A percentile compares a stretch with the other conserved stretches of the same genome.
phyloP scores from a whole-genome alignment of 306 rosid species.

The Carpinus viminea region DNA sequence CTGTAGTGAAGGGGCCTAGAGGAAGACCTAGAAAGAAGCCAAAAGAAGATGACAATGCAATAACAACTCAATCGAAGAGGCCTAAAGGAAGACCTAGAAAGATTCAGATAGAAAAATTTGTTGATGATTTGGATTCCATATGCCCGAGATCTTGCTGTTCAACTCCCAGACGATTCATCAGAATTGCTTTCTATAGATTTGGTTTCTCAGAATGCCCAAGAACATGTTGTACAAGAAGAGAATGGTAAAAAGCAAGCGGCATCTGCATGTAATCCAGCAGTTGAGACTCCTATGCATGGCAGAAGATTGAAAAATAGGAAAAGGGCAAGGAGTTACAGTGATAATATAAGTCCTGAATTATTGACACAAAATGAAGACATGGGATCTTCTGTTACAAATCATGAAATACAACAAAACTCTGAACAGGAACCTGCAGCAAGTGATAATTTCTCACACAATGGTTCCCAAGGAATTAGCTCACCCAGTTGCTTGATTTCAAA shows the following conservation, averaged over 20 bases:
- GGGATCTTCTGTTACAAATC: slow-evolving; percentile 30
- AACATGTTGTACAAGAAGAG: slow-evolving; percentile 33
- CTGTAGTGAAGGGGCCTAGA: slow-evolving; percentile 54
- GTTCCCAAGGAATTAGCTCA: slow-evolving; percentile 26
- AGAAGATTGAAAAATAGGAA: slow-evolving; percentile 34
- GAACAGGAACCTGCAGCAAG: slow-evolving; percentile 32
- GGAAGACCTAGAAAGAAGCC: slow-evolving; percentile 62
- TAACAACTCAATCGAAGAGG: neutral
- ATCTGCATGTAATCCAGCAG: slow-evolving; percentile 32
- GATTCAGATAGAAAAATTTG: slow-evolving; percentile 27
- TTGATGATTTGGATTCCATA: slow-evolving; percentile 32
- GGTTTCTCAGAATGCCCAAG: slow-evolving; percentile 33
- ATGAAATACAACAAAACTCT: slow-evolving; percentile 31
- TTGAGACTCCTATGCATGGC: slow-evolving; percentile 27
- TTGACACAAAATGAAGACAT: slow-evolving; percentile 32
- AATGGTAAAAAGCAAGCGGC: slow-evolving; percentile 34
- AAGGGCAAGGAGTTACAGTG: slow-evolving; percentile 23
- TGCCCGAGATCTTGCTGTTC: slow-evolving; percentile 41
- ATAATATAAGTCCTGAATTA: slow-evolving; percentile 35
- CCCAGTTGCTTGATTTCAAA: slow-evolving; percentile 44
- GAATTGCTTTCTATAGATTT: slow-evolving; percentile 42
- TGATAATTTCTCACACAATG: slow-evolving; percentile 9
- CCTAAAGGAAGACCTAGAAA: slow-evolving; percentile 40
- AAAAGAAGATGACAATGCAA: neutral
- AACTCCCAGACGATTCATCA: slow-evolving; percentile 44